phyloP scores from a whole-genome alignment of 2,329 filamentous ascomycete genomes.

The Ophiostoma triangulosporum region DNA sequence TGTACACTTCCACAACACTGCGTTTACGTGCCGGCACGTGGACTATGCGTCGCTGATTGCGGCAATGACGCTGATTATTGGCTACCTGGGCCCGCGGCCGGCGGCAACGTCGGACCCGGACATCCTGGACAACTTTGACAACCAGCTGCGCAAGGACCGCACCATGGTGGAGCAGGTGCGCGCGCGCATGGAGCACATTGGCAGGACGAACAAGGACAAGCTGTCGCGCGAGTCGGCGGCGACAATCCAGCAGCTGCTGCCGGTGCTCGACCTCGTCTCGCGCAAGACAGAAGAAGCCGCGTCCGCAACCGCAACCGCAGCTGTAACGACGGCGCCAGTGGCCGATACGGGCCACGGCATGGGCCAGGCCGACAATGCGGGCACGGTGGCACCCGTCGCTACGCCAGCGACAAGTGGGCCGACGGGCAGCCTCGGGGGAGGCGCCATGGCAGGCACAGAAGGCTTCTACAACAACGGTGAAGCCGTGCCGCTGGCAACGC shows the following conservation, averaged over 20 bases:
- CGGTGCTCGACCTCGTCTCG: slow-evolving; percentile 24
- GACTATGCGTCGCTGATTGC: slow-evolving; percentile 40
- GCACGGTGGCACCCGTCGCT: neutral
- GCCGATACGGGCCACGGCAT: neutral
- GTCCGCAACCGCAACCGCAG: neutral
- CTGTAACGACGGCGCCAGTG: too few species aligned
- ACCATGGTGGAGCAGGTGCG: slow-evolving; percentile 24
- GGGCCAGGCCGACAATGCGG: neutral
- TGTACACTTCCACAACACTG: slow-evolving; percentile 28
- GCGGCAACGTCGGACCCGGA: neutral
- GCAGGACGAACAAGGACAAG: slow-evolving; percentile 25
- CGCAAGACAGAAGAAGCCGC: neutral
- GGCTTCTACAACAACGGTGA: neutral
- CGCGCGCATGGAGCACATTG: slow-evolving; percentile 27
- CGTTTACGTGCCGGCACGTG: slow-evolving; percentile 32
- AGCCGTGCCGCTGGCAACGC: neutral
- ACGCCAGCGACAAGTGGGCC: neutral
- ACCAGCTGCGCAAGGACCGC: slow-evolving; percentile 23
- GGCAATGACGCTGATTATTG: slow-evolving; percentile 35
- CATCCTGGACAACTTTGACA: slow-evolving; percentile 9
- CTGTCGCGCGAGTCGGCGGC: slow-evolving; percentile 28
- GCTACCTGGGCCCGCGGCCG: slow-evolving; percentile 28
- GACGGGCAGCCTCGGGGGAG: neutral
- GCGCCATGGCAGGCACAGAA: neutral
- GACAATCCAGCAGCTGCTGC: slow-evolving; percentile 29